phyloP scores from a whole-genome alignment of 108 stramenopile species.

The Ochromonas danica region DNA sequence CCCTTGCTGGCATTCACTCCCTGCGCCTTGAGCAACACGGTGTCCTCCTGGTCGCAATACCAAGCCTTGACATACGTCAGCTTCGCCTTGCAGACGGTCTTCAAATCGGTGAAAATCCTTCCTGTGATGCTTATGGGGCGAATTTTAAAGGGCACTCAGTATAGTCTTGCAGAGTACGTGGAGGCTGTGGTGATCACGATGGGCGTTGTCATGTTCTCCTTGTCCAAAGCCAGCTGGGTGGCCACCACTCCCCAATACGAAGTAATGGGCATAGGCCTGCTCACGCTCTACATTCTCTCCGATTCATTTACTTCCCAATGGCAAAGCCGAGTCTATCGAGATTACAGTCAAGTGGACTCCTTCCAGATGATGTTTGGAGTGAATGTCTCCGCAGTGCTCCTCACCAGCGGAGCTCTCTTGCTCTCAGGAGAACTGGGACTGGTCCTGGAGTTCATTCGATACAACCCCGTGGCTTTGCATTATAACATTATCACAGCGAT shows the following conservation, averaged over 20 bases:
- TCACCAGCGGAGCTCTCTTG: conserved; percentile 84
- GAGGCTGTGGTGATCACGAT: conserved; percentile 64
- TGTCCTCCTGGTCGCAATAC: conserved; percentile 97
- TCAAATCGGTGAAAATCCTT: conserved; percentile 95
- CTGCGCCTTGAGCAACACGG: conserved; percentile 90
- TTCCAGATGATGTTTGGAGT: conserved; percentile 97
- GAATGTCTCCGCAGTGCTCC: conserved; percentile 85
- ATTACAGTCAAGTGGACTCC: conserved; percentile 81
- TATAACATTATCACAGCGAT: neutral
- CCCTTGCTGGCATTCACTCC: conserved; percentile 77
- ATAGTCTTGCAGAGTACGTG: neutral
- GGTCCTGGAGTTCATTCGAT: conserved; percentile 27
- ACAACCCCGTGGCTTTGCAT: neutral
- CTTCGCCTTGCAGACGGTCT: conserved; percentile 90
- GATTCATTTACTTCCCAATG: conserved; percentile 98
- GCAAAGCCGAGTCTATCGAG: conserved; percentile 94
- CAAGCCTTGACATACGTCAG: conserved; percentile 93
- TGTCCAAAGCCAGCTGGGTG: conserved; percentile 53
- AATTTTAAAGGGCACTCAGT: neutral
- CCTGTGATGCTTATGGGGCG: conserved; percentile 82
- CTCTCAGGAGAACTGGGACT: conserved; percentile 83
- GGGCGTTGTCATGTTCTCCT: conserved; percentile 80
- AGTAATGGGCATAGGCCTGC: conserved; percentile 90
- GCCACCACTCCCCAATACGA: conserved; percentile 60
- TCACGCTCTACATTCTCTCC: conserved; percentile 86